Evolutionary conservation across 805 yeast genomes (phyloP), one percentile per base, ranked within the genome.

Genomic region (Kluyveromyces nonfermentans): DNA sequence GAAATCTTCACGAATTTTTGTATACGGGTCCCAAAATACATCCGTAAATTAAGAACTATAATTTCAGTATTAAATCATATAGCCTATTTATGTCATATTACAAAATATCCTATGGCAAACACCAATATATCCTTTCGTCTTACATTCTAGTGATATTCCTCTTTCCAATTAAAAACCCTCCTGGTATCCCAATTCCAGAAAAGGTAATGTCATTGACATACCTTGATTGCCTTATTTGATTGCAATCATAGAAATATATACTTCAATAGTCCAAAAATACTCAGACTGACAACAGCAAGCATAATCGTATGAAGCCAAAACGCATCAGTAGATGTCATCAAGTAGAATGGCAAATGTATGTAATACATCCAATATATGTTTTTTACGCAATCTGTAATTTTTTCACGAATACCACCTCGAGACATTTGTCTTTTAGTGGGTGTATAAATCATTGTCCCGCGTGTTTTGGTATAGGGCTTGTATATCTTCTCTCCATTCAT

Each of bases 361-460:
- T 69, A 70, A 47, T 70, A 70, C 40, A 63, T 67, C 74, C 74
- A 70, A 48, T 67, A 69, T 16, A 69, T 46, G 33, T 55, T 58
- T 35, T 57, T 58, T n/a, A 62, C 45, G 19, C 59, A 46, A 33
- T 58, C 60, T 42, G 53, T 61, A 32, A 61, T 43, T 46, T 50
- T 56, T 25, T 60, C 58, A 21, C 52, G 45, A 2, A 58, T 25
- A 36, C 47, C 46, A 35, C 54, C 50, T 3, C 57, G 53, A 39
- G 56, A 53, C 25, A 50, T 53, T 40, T 60, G 60, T 36, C 51
- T 55, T 35, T 55, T 53, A 2, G 65, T 61, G n/a, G 58, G 60
- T 17, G 47, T 46, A 47, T 57, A 57, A 31, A 53, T 46, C 44
- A 61, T 59, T 5, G 61, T 58, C 2, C 65, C 64, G 22, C 41